A percentile compares a stretch with the other conserved stretches of the same genome.
Conservation (phyloP, 176 grass and related monocot genomes). For the Eleusine indica region DNA sequence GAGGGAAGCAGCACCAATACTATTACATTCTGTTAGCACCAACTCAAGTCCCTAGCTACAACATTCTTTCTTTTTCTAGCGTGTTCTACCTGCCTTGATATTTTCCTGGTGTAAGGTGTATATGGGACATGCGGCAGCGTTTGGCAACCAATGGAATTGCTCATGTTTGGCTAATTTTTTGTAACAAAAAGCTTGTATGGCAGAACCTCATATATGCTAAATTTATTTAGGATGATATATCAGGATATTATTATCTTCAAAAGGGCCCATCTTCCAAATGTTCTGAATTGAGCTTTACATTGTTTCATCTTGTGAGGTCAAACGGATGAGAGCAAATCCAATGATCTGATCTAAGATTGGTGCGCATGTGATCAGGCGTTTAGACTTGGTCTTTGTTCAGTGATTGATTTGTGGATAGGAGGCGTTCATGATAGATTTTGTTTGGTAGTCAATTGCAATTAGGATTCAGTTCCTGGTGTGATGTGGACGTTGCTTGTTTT, state of each 20-base stretch:
- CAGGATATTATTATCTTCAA: neutral
- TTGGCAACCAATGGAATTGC: conserved; percentile 33
- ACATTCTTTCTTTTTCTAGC: conserved; percentile 42
- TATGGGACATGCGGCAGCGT: conserved; percentile 37
- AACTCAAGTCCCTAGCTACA: conserved; percentile 37
- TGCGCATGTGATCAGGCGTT: neutral
- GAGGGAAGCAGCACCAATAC: conserved; percentile 30
- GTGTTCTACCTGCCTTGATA: conserved; percentile 44
- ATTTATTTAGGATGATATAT: conserved; percentile 29
- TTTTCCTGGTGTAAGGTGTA: conserved; percentile 62
- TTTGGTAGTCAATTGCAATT: conserved; percentile 23
- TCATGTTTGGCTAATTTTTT: conserved; percentile 49
- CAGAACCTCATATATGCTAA: conserved; percentile 40
- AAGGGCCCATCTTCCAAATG: neutral
- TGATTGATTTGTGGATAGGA: conserved; percentile 29
- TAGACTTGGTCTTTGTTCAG: conserved; percentile 22
- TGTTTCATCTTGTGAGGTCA: conserved; percentile 26
- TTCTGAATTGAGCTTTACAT: neutral
- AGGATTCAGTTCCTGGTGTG: conserved; percentile 41
- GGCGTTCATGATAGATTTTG: conserved; percentile 32
- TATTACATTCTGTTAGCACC: conserved; percentile 54
- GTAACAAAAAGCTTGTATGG: conserved; percentile 48
- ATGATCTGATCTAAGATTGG: neutral
- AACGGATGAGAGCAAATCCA: neutral
- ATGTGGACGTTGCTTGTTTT: conserved; percentile 45